Evolutionary conservation across 345 rosid species (phyloP), one percentile per base, ranked within the genome.

Genomic region (Aquilaria sinensis): DNA sequence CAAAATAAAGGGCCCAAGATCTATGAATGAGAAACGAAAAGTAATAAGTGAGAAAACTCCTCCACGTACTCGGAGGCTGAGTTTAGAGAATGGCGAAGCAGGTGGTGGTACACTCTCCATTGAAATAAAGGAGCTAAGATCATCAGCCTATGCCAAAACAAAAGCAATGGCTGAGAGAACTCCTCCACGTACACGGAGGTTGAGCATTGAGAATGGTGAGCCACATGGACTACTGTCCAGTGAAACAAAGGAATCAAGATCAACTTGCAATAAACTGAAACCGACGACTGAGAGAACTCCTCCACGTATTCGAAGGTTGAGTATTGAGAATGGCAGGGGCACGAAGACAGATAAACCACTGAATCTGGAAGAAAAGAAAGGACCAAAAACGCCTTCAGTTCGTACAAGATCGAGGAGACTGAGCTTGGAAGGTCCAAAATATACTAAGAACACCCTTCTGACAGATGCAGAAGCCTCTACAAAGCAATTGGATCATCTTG

Each of bases 351-450:
- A 58, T 64, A 78, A 72, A 57, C 56, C 37, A 12, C 32, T 57
- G 65, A 80, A 79, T 53, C 33, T 51, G 46, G 77, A 80, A 62
- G 87, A 74, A 13, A 78, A 72, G 53, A 85, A 63, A 69, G 74
- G 78, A 67, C 47, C 68, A 43, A 84, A 81, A 79, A 79, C 85
- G 32, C 84, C 87, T 67, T 52, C 83, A 12, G 45, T 64, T 10
- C 52, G 82, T 33, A 71, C 74, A 47, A 89, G 78, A 62, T 67
- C 85, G 32, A 60, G 78, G 67, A 81, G 89, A 66, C 63, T 80
- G 69, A 86, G 87, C 77, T 70, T 87, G 72, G 96, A 94, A 71
- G 89, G 83, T 64, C 80, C 85, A 62, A 75, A 69, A 72, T 53
- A 51, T n/a, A 57, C 56, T 16, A 79, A 72, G 60, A 78, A 81